Conservation (phyloP, 2,329 filamentous ascomycete genomes). For the Ophiocordyceps camponoti-floridani region DNA sequence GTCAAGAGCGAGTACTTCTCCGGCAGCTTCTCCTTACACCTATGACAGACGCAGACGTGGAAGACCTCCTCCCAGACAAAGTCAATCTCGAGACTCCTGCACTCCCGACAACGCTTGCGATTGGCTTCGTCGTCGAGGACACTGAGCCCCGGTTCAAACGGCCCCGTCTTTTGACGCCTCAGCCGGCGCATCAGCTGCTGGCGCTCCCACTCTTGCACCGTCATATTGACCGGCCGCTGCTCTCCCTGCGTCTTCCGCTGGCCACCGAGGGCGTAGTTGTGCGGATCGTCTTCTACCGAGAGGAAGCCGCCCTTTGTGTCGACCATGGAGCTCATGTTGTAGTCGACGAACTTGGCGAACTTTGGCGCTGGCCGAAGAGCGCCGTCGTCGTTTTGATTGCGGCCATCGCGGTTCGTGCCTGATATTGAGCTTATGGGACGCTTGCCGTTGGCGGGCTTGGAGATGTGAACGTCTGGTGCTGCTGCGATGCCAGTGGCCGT, state of each 20-base stretch:
- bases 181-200: conserved; percentile 58
- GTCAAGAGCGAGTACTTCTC: conserved; percentile 92
- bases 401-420: conserved; percentile 44
- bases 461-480: conserved; percentile 42
- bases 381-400: conserved; percentile 25
- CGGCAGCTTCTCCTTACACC: conserved; percentile 75
- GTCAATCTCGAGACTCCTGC: conserved; percentile 71
- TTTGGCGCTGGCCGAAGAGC: conserved; percentile 61
- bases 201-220: conserved; percentile 77
- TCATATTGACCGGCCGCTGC: conserved; percentile 74
- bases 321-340: conserved; percentile 95
- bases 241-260: conserved; percentile 21
- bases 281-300: conserved; percentile 77
- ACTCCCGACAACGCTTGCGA: conserved; percentile 69
- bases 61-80: conserved; percentile 89
- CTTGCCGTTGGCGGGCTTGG: conserved; percentile 35
- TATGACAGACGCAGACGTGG: conserved; percentile 52
- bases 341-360: conserved; percentile 89
- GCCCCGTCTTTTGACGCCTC: conserved; percentile 56
- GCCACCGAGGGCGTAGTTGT: conserved; percentile 54
- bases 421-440: conserved; percentile 45
- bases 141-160: conserved; percentile 79
- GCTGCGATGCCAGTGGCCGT: conserved; percentile 54
- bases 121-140: conserved; percentile 44
- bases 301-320: conserved; percentile 96